Percentiles rank a stretch among this genome's conserved stretches.
These are phyloP conservation scores for Aspergillus indologenus DNA, from an alignment of 495 filamentous ascomycete genomes.

Conservation along the genomic window DNA sequence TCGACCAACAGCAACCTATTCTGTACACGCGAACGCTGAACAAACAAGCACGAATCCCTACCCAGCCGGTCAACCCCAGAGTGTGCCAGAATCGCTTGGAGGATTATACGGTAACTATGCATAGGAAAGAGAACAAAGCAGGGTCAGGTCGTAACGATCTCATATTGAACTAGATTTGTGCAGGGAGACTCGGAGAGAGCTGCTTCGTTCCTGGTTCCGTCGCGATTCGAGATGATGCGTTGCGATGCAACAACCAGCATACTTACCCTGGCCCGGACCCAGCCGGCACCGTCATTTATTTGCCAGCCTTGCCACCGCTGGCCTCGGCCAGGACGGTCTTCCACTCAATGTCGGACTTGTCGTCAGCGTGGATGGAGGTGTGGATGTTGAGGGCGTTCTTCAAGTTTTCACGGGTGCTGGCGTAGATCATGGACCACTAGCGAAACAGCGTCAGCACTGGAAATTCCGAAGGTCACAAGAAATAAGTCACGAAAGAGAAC, in stretches of 20 bases:
- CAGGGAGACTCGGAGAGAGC: conserved; percentile 31
- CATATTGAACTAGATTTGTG: conserved; percentile 43
- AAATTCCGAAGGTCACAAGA: not conserved
- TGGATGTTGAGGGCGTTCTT: conserved; percentile 81
- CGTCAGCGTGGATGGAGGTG: conserved; percentile 88
- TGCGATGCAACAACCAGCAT: conserved; percentile 21
- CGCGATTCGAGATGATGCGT: conserved; percentile 15
- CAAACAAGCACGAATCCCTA: conserved; percentile 17
- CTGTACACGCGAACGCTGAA: conserved; percentile 32
- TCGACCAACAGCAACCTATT: conserved; percentile 22
- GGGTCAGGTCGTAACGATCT: conserved; percentile 40
- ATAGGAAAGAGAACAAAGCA: not conserved
- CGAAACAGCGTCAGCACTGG: conserved; percentile 21
- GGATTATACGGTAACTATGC: conserved; percentile 21
- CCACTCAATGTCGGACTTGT: conserved; percentile 84
- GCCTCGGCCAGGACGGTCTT: conserved; percentile 72
- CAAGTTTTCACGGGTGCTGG: conserved; percentile 87
- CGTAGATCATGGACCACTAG: conserved; percentile 83
- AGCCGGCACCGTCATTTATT: conserved; percentile 40
- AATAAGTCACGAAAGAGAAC: conserved; percentile 26
- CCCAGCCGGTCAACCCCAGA: conserved; percentile 19
- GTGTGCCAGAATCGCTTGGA: conserved; percentile 21
- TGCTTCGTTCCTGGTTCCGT: conserved; percentile 30
- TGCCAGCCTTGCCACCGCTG: conserved; percentile 65
- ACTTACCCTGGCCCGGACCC: conserved; percentile 38